Evolutionary conservation across 1,284 basidiomycete species (phyloP), one percentile per base, ranked within the genome.

Genomic region (Apiotrichum mycotoxinovorans): DNA sequence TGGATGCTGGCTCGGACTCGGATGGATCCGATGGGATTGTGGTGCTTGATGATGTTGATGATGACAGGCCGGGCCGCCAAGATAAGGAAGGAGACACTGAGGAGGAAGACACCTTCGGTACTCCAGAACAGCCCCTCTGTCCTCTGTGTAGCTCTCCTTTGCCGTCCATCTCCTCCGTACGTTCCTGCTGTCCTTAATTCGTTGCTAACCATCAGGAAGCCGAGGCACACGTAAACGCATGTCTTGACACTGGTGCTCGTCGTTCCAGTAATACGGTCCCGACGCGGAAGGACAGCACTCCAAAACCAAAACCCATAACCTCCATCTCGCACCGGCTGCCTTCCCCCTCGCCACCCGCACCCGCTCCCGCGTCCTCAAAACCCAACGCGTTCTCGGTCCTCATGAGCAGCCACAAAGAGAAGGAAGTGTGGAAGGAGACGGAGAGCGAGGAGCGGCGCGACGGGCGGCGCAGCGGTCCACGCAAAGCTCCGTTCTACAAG

Each of bases 401-500:
- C 46, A 95, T 95, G 91, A 82, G 84, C 20, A 86, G 87, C 0
- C 80, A 85, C 63, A 86, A 86, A 65, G 89, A 93, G 70, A 84
- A 84, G 48, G 85, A 87, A 57, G 84, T 85, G 11, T 95, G 91
- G 91, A 87, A 86, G 68, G 88, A 90, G 69, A 91, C 86, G 0
- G 82, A 76, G 42, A 63, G 63, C 41, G 72, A 74, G 53, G 56
- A 72, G 62, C 74, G 71, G 58, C 54, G 71, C 26, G 74, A 74
- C 66, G 71, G 74, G 23, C 71, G 72, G 61, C 58, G 74, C 46
- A 82, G 81, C n/a, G 82, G 81, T 27, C 81, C 87, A 40, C 79
- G 89, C 51, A 86, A 85, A 56, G 91, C 91, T 1, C 93, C 93
- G 0, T 96, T 96, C 72, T 96, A 94, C 78, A 97, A 96, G 78